Percentiles rank a stretch among this genome's conserved stretches.
Evolutionary conservation across 2,329 filamentous ascomycete genomes (phyloP).

Genomic region (Aspergillus melleus): DNA sequence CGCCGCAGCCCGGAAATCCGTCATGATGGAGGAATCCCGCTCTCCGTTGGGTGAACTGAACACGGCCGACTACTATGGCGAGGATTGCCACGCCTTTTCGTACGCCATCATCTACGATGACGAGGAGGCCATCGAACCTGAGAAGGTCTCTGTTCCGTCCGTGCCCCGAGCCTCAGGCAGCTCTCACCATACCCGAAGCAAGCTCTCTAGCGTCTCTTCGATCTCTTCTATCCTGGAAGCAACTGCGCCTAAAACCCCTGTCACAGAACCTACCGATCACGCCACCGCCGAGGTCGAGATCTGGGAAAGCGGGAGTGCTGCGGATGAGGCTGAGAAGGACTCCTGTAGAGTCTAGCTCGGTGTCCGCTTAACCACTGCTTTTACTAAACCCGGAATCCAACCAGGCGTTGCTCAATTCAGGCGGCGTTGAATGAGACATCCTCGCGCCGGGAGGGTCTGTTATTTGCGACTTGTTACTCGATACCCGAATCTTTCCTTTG

Average conservation of each 20-base stretch:
- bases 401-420: neutral
- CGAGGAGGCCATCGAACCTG: conserved; percentile 37
- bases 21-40: conserved; percentile 65
- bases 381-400: neutral
- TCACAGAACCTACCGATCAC: conserved; percentile 50
- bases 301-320: conserved; percentile 69
- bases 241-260: conserved; percentile 13
- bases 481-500: neutral
- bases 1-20: conserved; percentile 43
- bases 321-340: conserved; percentile 49
- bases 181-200: conserved; percentile 16
- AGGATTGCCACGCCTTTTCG: conserved; percentile 63
- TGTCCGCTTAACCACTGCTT: neutral
- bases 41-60: conserved; percentile 67
- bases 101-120: conserved; percentile 65
- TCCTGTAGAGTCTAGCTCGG: neutral
- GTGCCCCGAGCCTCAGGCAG: conserved; percentile 3
- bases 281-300: conserved; percentile 59
- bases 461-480: neutral
- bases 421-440: neutral
- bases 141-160: conserved; percentile 15
- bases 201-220: conserved; percentile 25
- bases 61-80: conserved; percentile 65
- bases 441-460: neutral
- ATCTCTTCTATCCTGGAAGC: conserved; percentile 28